A percentile compares a stretch with the other conserved stretches of the same genome.
Evolutionary conservation across 805 yeast genomes (phyloP).

Genomic region (Maudiozyma bulderi): DNA sequence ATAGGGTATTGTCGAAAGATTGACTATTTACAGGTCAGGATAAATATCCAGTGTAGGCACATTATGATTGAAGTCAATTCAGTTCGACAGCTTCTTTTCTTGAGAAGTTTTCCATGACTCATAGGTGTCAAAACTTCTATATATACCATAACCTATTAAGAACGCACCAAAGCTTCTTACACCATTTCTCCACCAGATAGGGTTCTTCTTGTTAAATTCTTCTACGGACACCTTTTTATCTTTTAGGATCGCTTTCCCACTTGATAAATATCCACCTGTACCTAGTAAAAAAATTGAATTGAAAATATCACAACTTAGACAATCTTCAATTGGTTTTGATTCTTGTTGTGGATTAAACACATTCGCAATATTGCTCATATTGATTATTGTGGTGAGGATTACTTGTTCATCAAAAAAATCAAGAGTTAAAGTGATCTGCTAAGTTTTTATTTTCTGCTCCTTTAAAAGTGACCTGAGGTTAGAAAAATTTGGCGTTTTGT

Average conservation of each 20-base stretch:
- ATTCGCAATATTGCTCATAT: slow-evolving; percentile 36
- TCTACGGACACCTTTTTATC: slow-evolving; percentile 32
- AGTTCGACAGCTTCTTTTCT: background rate
- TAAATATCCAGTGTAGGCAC: background rate
- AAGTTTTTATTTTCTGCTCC: background rate
- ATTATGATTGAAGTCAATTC: background rate
- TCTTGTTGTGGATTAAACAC: slow-evolving; percentile 40
- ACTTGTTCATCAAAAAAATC: background rate
- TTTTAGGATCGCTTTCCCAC: slow-evolving; percentile 46
- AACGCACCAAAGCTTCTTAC: slow-evolving; percentile 46
- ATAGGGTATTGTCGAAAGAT: too few relatives aligned
- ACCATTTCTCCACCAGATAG: slow-evolving; percentile 53
- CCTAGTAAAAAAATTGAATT: slow-evolving; percentile 48
- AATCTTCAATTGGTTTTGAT: slow-evolving; percentile 29
- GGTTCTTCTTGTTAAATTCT: slow-evolving; percentile 33
- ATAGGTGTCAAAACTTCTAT: slow-evolving; percentile 46
- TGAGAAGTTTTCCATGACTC: slow-evolving; percentile 3
- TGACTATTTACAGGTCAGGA: background rate
- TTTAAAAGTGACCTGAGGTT: too few relatives aligned
- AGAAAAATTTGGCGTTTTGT: too few relatives aligned
- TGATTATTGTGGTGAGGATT: background rate
- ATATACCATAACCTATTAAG: slow-evolving; percentile 47
- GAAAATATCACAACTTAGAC: slow-evolving; percentile 61
- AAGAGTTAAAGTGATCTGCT: background rate
- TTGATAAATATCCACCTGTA: slow-evolving; percentile 53